These are phyloP conservation scores for Ophiostoma tasmaniense DNA, from an alignment of 2,329 filamentous ascomycete genomes.

Conservation along the genomic window DNA sequence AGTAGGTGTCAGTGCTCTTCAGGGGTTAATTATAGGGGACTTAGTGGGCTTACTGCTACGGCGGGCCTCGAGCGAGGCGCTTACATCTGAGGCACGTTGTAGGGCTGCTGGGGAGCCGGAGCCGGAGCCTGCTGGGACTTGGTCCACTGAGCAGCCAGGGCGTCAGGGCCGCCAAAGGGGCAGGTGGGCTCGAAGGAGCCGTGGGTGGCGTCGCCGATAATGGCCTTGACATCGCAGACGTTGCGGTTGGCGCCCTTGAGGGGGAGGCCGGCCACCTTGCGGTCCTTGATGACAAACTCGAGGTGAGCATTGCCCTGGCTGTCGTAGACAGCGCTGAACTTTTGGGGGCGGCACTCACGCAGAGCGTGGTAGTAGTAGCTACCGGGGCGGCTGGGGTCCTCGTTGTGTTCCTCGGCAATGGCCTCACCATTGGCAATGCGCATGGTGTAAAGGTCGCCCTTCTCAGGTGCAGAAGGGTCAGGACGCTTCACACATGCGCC, in stretches of 20 bases:
- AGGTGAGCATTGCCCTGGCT: slow-evolving; percentile 1
- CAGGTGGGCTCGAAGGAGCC: background rate
- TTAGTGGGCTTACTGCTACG: background rate
- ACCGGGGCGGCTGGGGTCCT: background rate
- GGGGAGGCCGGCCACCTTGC: background rate
- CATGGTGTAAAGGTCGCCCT: background rate
- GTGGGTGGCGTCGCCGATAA: background rate
- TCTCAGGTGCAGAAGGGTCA: background rate
- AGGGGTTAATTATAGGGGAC: no score
- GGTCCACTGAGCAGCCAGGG: background rate
- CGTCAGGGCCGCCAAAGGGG: background rate
- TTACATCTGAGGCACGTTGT: background rate
- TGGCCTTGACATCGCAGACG: background rate
- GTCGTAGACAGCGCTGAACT: background rate
- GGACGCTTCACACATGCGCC: slow-evolving; percentile 6
- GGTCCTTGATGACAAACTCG: slow-evolving; percentile 3
- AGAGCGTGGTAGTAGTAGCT: background rate
- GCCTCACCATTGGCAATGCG: background rate
- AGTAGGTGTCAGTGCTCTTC: no score
- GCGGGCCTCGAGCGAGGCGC: background rate
- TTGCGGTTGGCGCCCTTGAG: background rate
- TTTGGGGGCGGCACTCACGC: background rate
- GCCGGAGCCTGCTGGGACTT: background rate
- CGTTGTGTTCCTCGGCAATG: background rate
- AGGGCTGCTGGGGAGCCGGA: background rate